Base-by-base conservation (phyloP, 1,139 yeast genomes). In the Maudiozyma humilis region DNA sequence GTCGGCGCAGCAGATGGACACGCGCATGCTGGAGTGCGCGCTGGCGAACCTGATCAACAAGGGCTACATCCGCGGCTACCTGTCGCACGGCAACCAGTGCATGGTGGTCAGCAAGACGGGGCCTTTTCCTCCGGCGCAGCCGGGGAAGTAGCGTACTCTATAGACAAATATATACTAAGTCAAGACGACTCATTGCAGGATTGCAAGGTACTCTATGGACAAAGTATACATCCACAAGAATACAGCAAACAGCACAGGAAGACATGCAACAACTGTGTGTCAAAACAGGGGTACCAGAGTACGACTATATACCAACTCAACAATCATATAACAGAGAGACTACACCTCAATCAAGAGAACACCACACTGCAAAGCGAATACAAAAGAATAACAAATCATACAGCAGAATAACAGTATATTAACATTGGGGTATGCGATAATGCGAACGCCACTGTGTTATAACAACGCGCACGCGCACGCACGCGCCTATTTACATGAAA, bases 21-120 rank as follows among this genome's bases (percentile, higher is more conserved):
- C 33, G n/a, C 82, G 78, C 52, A 80, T 78, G 42, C 70, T 82
- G 4, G 96, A 89, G 64, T 79, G 93, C 51, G 64, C 76, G 20
- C 54, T 88, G 35, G 89, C 96, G 0, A 75, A 75, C 45, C 64
- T 84, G 54, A 86, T 89, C 15, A 69, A 72, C 41, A 65, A 64
- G 36, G 85, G 86, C 10, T 67, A 66, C 45, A 69, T 88, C 47
- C 87, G 84, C 64, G 97, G 96, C 1, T 89, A 88, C 62, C 66
- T 89, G 19, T 83, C 95, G 6, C 93, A 86, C 57, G 75, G 78
- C 14, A 78, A 83, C 54, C 69, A 77, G 44, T 82, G 85, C 47
- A 68, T 88, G 25, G 96, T 89, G 14, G 65, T 89, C 46, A 82
- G 94, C 53, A 85, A 82, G 60, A 75, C 71, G 23, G 76, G 76